Base-by-base conservation (phyloP, 179 eudicot genomes). In the Camellia oleifera region DNA sequence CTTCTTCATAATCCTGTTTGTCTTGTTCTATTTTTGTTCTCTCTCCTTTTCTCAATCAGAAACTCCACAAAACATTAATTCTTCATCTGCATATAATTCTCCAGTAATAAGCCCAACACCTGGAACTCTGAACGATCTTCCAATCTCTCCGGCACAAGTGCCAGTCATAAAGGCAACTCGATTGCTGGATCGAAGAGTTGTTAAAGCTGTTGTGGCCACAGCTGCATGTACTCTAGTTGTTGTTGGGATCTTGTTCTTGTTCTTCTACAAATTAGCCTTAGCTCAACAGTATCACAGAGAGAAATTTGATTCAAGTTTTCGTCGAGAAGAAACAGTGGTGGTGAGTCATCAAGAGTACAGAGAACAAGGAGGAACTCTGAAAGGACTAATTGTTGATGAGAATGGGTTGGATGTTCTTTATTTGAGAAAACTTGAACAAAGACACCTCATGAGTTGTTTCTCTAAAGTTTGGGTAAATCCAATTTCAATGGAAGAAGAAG, bases 321-420 rank as follows among this genome's bases (percentile, higher is more conserved):
- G 85, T 0, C 83, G 81, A 15, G 89, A 84, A n/a, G 88, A 80
- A 10, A 72, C 77, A 60, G 80, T 54, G 65, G 83, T 72, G 65
- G 83, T 72, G 74, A 76, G 71, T 7, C 74, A 71, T 18, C 45
- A 84, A 42, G 93, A 88, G 48, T 84, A 83, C 75, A 73, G 80
- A 8, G 88, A 87, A 77, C 81, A 86, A 53, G 85, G 86, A 48
- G 89, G 92, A 50, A 83, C 85, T 23, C 57, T 94, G 0, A 89
- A 83, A 81, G 96, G 96, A 18, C 9, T 91, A 10, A 85, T 92
- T 8, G 90, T 92, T 10, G 96, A 94, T 68, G 98, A 95, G 77
- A 85, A 86, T 73, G 93, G 91, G 20, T 70, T 88, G 77, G 99
- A 96, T 77, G 97, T 94, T 73, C 56, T 94, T 44, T 94, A 90